A percentile compares a stretch with the other conserved stretches of the same genome.
phyloP scores from a whole-genome alignment of 306 rosid species.

The Corylus americana region DNA sequence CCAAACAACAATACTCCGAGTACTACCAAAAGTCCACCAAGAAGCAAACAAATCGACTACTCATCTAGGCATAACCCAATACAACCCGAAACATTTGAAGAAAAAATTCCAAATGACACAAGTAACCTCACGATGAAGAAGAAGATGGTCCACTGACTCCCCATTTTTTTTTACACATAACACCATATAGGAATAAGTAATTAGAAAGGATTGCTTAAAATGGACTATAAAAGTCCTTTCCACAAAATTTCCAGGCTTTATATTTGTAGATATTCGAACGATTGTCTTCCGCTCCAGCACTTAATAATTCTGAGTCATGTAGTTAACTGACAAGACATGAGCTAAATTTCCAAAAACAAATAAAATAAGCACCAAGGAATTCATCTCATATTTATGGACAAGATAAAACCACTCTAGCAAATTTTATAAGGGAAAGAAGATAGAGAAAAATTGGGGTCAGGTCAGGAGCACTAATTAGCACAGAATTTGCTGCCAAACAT shows the following conservation, averaged over 20 bases:
- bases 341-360: background rate
- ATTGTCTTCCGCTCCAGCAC: background rate
- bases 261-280: background rate
- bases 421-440: background rate
- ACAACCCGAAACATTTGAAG: too few species aligned
- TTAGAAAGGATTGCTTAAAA: background rate
- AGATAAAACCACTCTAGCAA: background rate
- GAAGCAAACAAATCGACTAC: too few species aligned
- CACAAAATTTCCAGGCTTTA: background rate
- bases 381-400: background rate
- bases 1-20: too few species aligned
- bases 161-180: too few species aligned
- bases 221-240: background rate
- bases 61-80: too few species aligned
- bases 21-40: too few species aligned
- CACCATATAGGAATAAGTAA: background rate
- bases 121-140: too few species aligned
- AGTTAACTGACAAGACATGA: background rate
- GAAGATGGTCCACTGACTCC: too few species aligned
- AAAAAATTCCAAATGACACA: too few species aligned
- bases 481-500: background rate
- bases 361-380: background rate
- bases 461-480: background rate
- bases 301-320: background rate
- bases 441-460: background rate